A percentile compares a stretch with the other conserved stretches of the same genome.
These are phyloP conservation scores for Chimonanthus salicifolius DNA, from an alignment of 164 flowering plant species.

Conservation along the genomic window DNA sequence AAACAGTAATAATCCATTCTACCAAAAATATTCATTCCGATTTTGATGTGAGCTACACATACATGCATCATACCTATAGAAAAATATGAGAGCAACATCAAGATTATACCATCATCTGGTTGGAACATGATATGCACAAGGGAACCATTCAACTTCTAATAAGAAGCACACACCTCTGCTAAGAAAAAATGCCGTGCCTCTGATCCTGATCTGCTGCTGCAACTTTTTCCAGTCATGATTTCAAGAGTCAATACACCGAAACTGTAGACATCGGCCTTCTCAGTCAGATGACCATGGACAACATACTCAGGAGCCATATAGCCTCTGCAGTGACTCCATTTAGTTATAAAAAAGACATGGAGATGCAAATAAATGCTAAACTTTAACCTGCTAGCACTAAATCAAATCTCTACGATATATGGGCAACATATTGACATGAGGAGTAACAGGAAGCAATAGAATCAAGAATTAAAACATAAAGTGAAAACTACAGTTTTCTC, in stretches of 20 bases:
- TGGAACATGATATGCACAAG: neutral
- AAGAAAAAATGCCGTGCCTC: neutral
- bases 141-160: slow-evolving; percentile 12
- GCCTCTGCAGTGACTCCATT: slow-evolving; percentile 32
- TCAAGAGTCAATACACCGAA: slow-evolving; percentile 44
- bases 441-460: too few species aligned
- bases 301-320: slow-evolving; percentile 71
- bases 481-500: too few species aligned
- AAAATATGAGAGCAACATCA: neutral
- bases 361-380: neutral
- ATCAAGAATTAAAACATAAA: too few species aligned
- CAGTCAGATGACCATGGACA: slow-evolving; percentile 44
- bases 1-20: neutral
- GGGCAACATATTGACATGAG: too few species aligned
- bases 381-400: neutral
- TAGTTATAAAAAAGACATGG: neutral
- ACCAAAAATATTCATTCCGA: neutral
- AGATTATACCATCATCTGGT: neutral
- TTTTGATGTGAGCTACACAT: neutral
- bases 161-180: neutral
- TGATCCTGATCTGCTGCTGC: neutral
- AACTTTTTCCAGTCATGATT: neutral
- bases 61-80: neutral
- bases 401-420: too few species aligned
- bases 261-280: slow-evolving; percentile 61